A percentile compares a stretch with the other conserved stretches of the same genome.
Conservation (phyloP, 805 yeast genomes). For the Yamadazyma sp. region DNA sequence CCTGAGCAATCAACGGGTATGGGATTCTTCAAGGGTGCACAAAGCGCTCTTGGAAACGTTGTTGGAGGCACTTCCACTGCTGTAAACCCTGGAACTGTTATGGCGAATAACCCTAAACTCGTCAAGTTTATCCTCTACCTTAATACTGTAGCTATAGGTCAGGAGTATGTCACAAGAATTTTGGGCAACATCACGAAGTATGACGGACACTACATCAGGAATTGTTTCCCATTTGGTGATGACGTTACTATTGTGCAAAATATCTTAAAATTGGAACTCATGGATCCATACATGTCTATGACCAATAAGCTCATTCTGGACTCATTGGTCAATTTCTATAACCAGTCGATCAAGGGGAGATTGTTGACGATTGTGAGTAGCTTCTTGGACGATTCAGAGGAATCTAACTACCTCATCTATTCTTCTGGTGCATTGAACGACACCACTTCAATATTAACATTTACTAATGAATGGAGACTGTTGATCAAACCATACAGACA, state of each 20-base stretch:
- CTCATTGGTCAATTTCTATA: slow-evolving; percentile 48
- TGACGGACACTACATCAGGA: slow-evolving; percentile 20
- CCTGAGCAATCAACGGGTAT: slow-evolving; percentile 31
- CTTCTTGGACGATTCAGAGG: slow-evolving; percentile 37
- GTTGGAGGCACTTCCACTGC: slow-evolving; percentile 29
- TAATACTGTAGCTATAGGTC: slow-evolving; percentile 69
- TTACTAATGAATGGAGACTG: slow-evolving; percentile 63
- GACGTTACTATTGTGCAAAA: slow-evolving; percentile 33
- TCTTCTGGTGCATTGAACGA: slow-evolving; percentile 31
- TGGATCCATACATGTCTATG: slow-evolving; percentile 31
- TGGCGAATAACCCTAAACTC: slow-evolving; percentile 47
- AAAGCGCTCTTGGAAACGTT: slow-evolving; percentile 44
- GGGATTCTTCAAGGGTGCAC: slow-evolving; percentile 45
- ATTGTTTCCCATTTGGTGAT: slow-evolving; percentile 36
- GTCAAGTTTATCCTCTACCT: slow-evolving; percentile 64
- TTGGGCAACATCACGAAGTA: slow-evolving; percentile 40
- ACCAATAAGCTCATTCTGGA: slow-evolving; percentile 43
- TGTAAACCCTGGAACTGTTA: slow-evolving; percentile 7
- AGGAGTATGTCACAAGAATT: slow-evolving; percentile 55
- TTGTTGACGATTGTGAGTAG: slow-evolving; percentile 45
- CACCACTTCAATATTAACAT: slow-evolving; percentile 40
- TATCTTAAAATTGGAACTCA: slow-evolving; percentile 31
- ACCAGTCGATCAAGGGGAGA: slow-evolving; percentile 47
- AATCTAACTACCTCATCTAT: slow-evolving; percentile 30
- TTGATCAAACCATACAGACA: slow-evolving; percentile 65